A percentile compares a stretch with the other conserved stretches of the same genome.
phyloP scores from a whole-genome alignment of 2,329 filamentous ascomycete genomes.

The Cercospora brassicicola region DNA sequence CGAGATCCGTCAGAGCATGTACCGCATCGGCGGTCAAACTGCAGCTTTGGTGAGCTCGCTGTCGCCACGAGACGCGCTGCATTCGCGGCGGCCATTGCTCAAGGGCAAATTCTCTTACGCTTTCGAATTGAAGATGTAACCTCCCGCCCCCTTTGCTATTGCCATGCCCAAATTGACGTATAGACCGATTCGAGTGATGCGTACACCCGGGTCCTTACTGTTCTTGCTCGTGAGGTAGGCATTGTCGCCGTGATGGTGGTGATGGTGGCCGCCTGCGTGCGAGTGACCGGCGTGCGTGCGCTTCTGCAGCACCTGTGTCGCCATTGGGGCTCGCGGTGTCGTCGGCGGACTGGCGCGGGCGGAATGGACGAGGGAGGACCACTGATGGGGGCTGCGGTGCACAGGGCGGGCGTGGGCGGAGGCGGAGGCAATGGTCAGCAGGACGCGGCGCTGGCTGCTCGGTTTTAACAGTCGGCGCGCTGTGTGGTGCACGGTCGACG shows the following conservation, averaged over 20 bases:
- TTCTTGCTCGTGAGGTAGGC: conserved; percentile 76
- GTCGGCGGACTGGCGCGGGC: conserved; percentile 20
- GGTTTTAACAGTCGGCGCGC: background rate
- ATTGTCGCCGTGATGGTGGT: conserved; percentile 80
- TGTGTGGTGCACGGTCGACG: conserved; percentile 8
- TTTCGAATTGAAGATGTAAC: conserved; percentile 93
- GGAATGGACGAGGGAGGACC: conserved; percentile 38
- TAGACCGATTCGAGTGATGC: conserved; percentile 86
- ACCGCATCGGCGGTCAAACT: conserved; percentile 72
- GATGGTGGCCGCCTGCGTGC: conserved; percentile 53
- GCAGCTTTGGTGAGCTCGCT: conserved; percentile 7
- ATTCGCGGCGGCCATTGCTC: background rate
- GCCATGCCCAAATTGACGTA: conserved; percentile 94
- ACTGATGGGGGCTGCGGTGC: conserved; percentile 35
- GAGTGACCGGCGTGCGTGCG: conserved; percentile 36
- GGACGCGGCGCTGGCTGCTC: conserved; percentile 20
- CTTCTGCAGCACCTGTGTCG: conserved; percentile 32
- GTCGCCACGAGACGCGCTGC: background rate
- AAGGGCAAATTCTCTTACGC: conserved; percentile 36
- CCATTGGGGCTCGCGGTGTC: background rate
- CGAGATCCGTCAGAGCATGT: conserved; percentile 91
- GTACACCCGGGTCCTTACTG: conserved; percentile 88
- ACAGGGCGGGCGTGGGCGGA: background rate
- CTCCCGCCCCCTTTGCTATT: conserved; percentile 85
- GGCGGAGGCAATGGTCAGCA: conserved; percentile 19